phyloP scores from a whole-genome alignment of 768 basidiomycete genomes.

The Pisolithus sp. region DNA sequence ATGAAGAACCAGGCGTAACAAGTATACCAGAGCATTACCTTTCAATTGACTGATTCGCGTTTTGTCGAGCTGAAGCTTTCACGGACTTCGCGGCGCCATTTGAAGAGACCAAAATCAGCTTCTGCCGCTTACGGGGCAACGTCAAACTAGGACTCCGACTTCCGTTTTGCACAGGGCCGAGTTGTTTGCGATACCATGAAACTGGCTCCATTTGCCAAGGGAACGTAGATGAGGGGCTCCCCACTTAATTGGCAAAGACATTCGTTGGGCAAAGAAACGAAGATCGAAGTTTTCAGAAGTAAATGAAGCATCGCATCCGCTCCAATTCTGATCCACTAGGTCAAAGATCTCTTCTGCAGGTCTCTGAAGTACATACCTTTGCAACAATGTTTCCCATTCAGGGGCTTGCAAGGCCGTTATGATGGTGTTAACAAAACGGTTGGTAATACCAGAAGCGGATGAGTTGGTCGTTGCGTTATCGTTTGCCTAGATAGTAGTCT shows the following conservation, averaged over 20 bases:
- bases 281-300: slow-evolving; percentile 68
- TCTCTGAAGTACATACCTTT: slow-evolving; percentile 39
- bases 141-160: slow-evolving; percentile 14
- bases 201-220: slow-evolving; percentile 15
- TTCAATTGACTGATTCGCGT: slow-evolving; percentile 11
- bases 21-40: slow-evolving; percentile 8
- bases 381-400: slow-evolving; percentile 61
- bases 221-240: slow-evolving; percentile 48
- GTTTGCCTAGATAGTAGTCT: slow-evolving; percentile 10
- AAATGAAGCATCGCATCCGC: slow-evolving; percentile 73
- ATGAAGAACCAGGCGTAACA: slow-evolving; percentile 3
- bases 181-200: slow-evolving; percentile 7
- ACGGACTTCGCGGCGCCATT: slow-evolving; percentile 1
- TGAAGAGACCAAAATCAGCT: slow-evolving; percentile 3
- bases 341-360: not conserved
- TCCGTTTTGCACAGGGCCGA: slow-evolving; percentile 9
- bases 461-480: slow-evolving; percentile 34
- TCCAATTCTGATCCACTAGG: slow-evolving; percentile 54
- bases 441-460: slow-evolving; percentile 42
- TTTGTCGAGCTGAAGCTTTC: slow-evolving; percentile 5
- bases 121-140: slow-evolving; percentile 24
- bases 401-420: slow-evolving; percentile 56
- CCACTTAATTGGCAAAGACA: slow-evolving; percentile 85
- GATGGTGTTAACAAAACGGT: slow-evolving; percentile 69
- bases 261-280: slow-evolving; percentile 71